Percentiles rank a stretch among this genome's conserved stretches.
phyloP scores from a whole-genome alignment of 352 stramenopile genomes.

The Phytophthora pinifolia region DNA sequence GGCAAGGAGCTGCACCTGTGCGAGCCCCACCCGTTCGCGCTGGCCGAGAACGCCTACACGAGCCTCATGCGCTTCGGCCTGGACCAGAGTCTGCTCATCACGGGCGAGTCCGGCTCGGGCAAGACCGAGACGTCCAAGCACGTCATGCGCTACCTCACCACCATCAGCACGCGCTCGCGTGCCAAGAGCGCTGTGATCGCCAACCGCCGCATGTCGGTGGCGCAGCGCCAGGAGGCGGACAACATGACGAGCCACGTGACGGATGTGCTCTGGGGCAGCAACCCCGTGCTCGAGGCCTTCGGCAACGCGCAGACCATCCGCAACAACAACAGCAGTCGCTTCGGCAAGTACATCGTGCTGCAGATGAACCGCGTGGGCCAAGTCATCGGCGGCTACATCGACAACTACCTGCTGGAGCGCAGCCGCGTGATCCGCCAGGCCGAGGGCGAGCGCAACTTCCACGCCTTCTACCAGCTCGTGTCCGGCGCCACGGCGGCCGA shows the following conservation, averaged over 20 bases:
- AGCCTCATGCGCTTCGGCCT: slow-evolving; percentile 87
- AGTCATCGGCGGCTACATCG: slow-evolving; percentile 81
- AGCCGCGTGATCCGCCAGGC: slow-evolving; percentile 87
- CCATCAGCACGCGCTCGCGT: slow-evolving; percentile 69
- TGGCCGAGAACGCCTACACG: slow-evolving; percentile 87
- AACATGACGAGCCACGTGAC: slow-evolving; percentile 72
- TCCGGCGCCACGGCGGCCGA: slow-evolving; percentile 59
- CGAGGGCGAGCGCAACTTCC: slow-evolving; percentile 92
- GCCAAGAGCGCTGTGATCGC: slow-evolving; percentile 72
- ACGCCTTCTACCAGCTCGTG: slow-evolving; percentile 94
- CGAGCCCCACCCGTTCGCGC: slow-evolving; percentile 83
- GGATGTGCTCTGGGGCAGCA: slow-evolving; percentile 76
- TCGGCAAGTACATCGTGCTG: slow-evolving; percentile 89
- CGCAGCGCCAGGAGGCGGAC: slow-evolving; percentile 71
- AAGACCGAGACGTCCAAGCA: slow-evolving; percentile 98
- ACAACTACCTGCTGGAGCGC: slow-evolving; percentile 93
- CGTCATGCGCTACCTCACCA: slow-evolving; percentile 94
- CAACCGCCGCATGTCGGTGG: slow-evolving; percentile 77
- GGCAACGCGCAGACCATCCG: slow-evolving; percentile 87
- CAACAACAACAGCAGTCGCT: slow-evolving; percentile 88
- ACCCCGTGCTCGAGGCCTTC: slow-evolving; percentile 85
- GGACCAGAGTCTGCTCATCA: slow-evolving; percentile 87
- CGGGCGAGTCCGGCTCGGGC: slow-evolving; percentile 83
- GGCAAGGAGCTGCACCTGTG: slow-evolving; percentile 82
- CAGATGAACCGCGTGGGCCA: slow-evolving; percentile 83